Evolutionary conservation across 306 rosid species (phyloP).

Genomic region (Sphenostylis stenocarpa): DNA sequence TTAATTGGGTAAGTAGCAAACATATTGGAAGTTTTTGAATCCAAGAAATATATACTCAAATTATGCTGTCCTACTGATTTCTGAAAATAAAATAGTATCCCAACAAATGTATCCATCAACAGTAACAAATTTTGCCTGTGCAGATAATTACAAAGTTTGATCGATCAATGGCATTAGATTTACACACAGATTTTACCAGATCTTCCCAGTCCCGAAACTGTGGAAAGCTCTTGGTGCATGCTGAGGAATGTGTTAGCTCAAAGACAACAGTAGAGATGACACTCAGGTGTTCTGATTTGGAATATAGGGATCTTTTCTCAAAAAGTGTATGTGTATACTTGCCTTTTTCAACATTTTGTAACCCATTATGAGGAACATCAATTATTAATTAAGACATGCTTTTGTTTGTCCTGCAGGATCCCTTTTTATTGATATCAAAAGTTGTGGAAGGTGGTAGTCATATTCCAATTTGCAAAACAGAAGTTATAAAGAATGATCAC

Average conservation of each 20-base stretch:
- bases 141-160: conserved; percentile 83
- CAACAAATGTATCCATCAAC: conserved; percentile 17
- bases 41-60: conserved; percentile 28
- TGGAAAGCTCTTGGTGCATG: conserved; percentile 79
- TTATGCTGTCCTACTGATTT: conserved; percentile 23
- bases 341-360: conserved; percentile 19
- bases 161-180: conserved; percentile 67
- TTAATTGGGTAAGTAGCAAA: conserved; percentile 17
- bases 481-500: conserved; percentile 86
- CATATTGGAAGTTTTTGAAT: conserved; percentile 7
- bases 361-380: conserved; percentile 16
- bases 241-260: conserved; percentile 84
- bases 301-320: conserved; percentile 91
- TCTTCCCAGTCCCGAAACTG: conserved; percentile 45
- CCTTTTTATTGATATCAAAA: conserved; percentile 84
- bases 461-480: conserved; percentile 92
- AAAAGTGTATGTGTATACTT: conserved; percentile 69
- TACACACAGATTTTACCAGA: conserved; percentile 56
- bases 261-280: conserved; percentile 74
- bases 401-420: conserved; percentile 67
- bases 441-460: conserved; percentile 63
- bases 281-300: conserved; percentile 88
- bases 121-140: conserved; percentile 38
- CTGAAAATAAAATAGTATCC: conserved; percentile 31
- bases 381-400: conserved; percentile 19